Conservation (phyloP, 225 moss, liverwort and hornwort genomes). For the Marchantia polymorpha region DNA sequence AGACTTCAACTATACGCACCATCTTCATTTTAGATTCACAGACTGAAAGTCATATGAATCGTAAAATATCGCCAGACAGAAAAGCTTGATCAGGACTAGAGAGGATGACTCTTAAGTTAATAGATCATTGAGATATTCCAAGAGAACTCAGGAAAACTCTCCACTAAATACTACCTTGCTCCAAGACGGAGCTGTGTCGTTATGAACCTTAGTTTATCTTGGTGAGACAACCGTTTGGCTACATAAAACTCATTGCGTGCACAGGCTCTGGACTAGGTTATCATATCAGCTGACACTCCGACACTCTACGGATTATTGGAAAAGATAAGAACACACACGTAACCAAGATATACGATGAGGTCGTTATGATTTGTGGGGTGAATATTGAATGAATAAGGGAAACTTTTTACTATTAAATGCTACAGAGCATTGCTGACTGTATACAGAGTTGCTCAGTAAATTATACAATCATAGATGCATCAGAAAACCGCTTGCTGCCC, state of each 20-base stretch:
- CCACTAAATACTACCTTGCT: not conserved
- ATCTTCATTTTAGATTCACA: conserved; percentile 16
- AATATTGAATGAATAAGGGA: not conserved
- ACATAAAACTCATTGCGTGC: not conserved
- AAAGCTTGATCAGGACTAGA: conserved; percentile 4
- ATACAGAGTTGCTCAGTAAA: conserved; percentile 9
- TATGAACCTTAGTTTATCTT: not conserved
- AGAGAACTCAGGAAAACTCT: not conserved
- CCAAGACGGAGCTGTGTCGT: not conserved
- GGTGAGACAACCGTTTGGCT: no score
- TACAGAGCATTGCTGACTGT: conserved; percentile 13
- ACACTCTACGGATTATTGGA: not conserved
- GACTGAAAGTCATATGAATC: conserved; percentile 1
- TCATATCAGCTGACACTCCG: not conserved
- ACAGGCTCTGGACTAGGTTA: not conserved
- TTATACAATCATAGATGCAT: conserved; percentile 16
- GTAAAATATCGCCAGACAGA: not conserved
- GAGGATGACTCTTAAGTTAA: not conserved
- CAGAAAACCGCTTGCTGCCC: conserved; percentile 14
- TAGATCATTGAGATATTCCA: not conserved
- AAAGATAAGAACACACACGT: not conserved
- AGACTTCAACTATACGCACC: not conserved
- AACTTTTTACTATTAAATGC: conserved; percentile 15
- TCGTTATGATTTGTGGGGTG: not conserved
- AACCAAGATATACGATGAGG: not conserved